Evolutionary conservation across 202 grass and related monocot genomes (phyloP), one percentile per base, ranked within the genome.

Genomic region (Elaeis oleifera): DNA sequence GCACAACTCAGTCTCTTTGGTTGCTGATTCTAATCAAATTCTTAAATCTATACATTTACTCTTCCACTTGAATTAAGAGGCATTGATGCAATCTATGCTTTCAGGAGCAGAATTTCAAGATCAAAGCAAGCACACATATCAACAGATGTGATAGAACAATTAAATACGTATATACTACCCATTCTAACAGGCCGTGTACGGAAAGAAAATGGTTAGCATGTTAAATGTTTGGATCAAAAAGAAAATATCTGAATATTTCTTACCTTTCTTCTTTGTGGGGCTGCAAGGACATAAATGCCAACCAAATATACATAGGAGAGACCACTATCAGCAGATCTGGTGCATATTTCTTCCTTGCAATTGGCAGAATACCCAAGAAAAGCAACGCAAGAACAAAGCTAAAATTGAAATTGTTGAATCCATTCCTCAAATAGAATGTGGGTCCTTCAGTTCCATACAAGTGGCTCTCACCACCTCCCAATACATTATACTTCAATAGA

Each of bases 221-320:
- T 13, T 32, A 31, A n/a, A 29, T 49, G 52, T 56, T 74, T 25
- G 22, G 5, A 44, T 28, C 8, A 22, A 4, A 31, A 21, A 15
- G 7, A 5, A 15, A 16, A 18, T 7, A 36, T 5, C 16, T 26
- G 16, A 28, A 28, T 27, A n/a, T 25, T 16, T 16, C 21, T 74
- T 82, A 86, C 94, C 88, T 86, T 84, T 99, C 94, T 89, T 99
- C 94, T 86, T 92, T 99, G 70, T 99, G 94, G 72, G 88, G 68
- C 74, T 92, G 94, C 67, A 99, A 74, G 55, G 94, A 86, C 94
- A 99, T 92, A 75, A 92, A 99, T 58, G 80, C 82, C 77, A 99
- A 79, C 94, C 94, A 99, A 69, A 99, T 92, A 59, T 99, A 92
- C 36, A 99, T 25, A 56, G 88, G 88, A 39, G 88, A 99, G 59